Conservation (phyloP, 1,139 yeast genomes). For the Protomyces pachydermus region DNA sequence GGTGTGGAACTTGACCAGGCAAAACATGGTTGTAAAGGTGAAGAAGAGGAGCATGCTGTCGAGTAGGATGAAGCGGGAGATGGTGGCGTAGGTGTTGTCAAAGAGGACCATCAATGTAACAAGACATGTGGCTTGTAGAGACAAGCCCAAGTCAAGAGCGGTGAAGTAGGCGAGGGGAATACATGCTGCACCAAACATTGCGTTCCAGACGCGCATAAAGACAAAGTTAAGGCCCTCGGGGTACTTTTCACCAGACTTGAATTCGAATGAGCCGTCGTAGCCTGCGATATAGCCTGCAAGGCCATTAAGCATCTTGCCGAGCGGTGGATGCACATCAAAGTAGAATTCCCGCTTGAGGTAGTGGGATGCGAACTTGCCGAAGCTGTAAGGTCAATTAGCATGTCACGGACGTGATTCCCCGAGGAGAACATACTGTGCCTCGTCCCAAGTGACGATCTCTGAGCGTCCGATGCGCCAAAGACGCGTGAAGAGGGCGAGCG, state of each 20-base stretch:
- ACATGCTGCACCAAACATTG: constrained; percentile 79
- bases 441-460: constrained; percentile 85
- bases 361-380: constrained; percentile 92
- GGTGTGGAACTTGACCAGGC: constrained; percentile 74
- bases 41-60: constrained; percentile 95
- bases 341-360: constrained; percentile 89
- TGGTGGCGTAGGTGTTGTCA: constrained; percentile 80
- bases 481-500: constrained; percentile 61
- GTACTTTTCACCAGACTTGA: constrained; percentile 77
- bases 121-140: constrained; percentile 79
- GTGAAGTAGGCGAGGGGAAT: constrained; percentile 94
- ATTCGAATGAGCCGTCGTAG: constrained; percentile 92
- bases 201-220: constrained; percentile 90
- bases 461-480: constrained; percentile 61
- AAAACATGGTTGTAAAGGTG: constrained; percentile 76
- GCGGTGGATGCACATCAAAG: constrained; percentile 97
- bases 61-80: constrained; percentile 84
- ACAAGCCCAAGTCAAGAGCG: constrained; percentile 76
- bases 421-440: constrained; percentile 58
- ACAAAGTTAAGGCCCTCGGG: constrained; percentile 85
- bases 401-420: constrained; percentile 36
- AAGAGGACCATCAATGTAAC: constrained; percentile 58
- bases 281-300: constrained; percentile 91
- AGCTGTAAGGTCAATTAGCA: constrained; percentile 40
- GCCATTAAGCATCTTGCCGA: constrained; percentile 96